phyloP scores from a whole-genome alignment of 2,329 filamentous ascomycete genomes.

The Talaromyces atroroseus region DNA sequence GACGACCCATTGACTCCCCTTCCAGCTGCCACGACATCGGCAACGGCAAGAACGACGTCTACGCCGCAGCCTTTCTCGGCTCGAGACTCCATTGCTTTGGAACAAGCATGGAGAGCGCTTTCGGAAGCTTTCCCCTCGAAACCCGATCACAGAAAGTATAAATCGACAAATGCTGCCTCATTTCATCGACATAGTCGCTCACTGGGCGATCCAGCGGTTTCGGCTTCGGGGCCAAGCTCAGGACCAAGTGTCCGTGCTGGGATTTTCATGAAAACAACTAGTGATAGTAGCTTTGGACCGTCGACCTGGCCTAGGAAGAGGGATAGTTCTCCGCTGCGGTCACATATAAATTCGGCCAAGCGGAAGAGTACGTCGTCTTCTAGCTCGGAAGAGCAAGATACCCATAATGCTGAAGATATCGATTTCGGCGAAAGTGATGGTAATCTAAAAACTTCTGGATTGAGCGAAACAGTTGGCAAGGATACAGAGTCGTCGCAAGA shows the following conservation, averaged over 20 bases:
- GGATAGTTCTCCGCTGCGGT: conserved; percentile 28
- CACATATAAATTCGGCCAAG: conserved; percentile 24
- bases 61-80: conserved; percentile 71
- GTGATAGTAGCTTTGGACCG: background rate
- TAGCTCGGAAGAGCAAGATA: conserved; percentile 22
- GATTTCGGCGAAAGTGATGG: conserved; percentile 22
- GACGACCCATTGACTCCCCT: conserved; percentile 78
- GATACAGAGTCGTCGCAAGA: conserved; percentile 8
- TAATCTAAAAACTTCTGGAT: conserved; percentile 16
- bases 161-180: conserved; percentile 14
- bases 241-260: conserved; percentile 5
- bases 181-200: conserved; percentile 24
- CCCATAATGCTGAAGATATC: background rate
- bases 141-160: conserved; percentile 8
- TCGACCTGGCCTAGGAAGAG: conserved; percentile 20
- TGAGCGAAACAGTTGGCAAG: background rate
- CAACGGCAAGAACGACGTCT: conserved; percentile 49
- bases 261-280: conserved; percentile 12
- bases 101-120: conserved; percentile 68
- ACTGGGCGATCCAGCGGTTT: background rate
- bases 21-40: conserved; percentile 48
- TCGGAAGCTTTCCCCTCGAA: conserved; percentile 19
- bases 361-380: conserved; percentile 24
- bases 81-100: conserved; percentile 72
- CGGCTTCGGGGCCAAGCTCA: conserved; percentile 6